phyloP scores from a whole-genome alignment of 2,329 filamentous ascomycete species.

The Ophiostoma quercus region DNA sequence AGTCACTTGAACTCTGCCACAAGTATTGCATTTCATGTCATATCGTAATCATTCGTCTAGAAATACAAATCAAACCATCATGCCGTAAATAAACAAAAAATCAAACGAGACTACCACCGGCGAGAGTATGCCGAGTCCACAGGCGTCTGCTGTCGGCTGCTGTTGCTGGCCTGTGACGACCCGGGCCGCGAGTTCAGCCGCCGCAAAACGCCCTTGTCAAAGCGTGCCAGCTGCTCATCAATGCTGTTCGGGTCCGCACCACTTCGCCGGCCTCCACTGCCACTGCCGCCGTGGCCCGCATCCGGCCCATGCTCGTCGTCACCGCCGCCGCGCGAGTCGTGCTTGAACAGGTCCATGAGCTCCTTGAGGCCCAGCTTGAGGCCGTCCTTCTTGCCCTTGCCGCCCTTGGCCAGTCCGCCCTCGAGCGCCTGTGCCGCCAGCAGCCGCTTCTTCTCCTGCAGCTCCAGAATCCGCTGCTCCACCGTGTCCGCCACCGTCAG shows the following conservation, averaged over 20 bases:
- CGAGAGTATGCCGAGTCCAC: neutral
- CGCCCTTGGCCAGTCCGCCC: slow-evolving; percentile 49
- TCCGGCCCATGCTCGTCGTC: neutral
- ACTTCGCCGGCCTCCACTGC: neutral
- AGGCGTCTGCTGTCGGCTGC: neutral
- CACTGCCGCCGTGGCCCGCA: neutral
- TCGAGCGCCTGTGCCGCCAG: slow-evolving; percentile 91
- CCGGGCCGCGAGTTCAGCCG: slow-evolving; percentile 6
- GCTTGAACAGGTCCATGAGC: slow-evolving; percentile 83
- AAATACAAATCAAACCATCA: neutral
- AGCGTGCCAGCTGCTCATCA: slow-evolving; percentile 7
- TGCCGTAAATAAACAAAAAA: neutral
- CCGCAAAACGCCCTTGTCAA: slow-evolving; percentile 22
- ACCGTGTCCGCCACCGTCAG: slow-evolving; percentile 82
- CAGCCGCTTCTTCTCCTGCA: slow-evolving; percentile 89
- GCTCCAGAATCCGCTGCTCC: slow-evolving; percentile 87
- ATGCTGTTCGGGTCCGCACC: neutral
- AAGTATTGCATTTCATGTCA: no score
- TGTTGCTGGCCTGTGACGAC: neutral
- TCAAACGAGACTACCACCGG: neutral
- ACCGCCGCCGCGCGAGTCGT: slow-evolving; percentile 41
- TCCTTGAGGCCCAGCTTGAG: slow-evolving; percentile 89
- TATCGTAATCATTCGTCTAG: neutral
- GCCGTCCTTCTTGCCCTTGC: slow-evolving; percentile 42
- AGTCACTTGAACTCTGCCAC: no score